Evolutionary conservation across 192 early-diverging fungal species (phyloP), one percentile per base, ranked within the genome.

Genomic region (Helicostylum pulchrum): DNA sequence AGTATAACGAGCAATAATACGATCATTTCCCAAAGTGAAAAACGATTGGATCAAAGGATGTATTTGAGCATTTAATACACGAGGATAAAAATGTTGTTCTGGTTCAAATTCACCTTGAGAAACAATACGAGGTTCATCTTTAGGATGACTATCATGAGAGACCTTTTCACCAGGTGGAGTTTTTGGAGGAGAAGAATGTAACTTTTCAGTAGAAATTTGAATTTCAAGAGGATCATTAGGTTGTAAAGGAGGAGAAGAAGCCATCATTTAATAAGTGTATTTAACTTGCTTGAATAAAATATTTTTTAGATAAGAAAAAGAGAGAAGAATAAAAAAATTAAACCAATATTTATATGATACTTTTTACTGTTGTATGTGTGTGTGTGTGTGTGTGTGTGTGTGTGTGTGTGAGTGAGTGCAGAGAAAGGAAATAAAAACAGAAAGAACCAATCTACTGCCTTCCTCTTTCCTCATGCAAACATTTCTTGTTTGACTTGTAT

Each of bases 41-140:
- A 94, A 94, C 44, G 83, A 87, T 14, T 88, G 80, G 20, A 94
- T 90, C 55, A 93, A 81, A 7, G 92, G 92, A 70, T 94, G 92
- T 46, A 94, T 91, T 67, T 89, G 84, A 0, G 92, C 92, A 68
- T 93, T 94, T 31, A 94, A 71, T 1, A 94, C 92, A 43, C 92
- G 84, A 3, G 92, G 92, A 67, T 94, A 94, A 75, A 91, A 94
- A 65, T 94, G 92, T 44, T 85, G 71, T 58, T 90, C 91, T 23
- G 89, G 76, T 70, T 94, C 92, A 70, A 94, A 94, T 58, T 87
- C 84, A 8, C 86, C 86, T 32, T 67, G 44, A 19, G 62, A 20
- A 11, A 89, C 70, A 14, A 49, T 23, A 39, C 47, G 30, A 55
- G 53, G 19, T 15, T 45, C 44, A 14, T 11, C 42, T 21, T 58